phyloP scores from a whole-genome alignment of 306 rosid species.

The Prunus padus region DNA sequence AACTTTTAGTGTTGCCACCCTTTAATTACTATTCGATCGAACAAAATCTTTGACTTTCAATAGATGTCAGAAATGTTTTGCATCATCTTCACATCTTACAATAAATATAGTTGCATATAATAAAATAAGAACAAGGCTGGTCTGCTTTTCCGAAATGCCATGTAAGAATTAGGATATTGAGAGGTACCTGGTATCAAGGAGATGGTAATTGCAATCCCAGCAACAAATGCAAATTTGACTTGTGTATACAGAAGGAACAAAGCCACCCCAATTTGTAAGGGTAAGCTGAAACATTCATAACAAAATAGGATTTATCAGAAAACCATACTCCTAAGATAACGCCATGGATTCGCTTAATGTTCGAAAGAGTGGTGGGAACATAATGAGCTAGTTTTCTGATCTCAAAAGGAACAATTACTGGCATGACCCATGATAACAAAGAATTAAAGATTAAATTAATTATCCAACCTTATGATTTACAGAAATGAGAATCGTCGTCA shows the following conservation, averaged over 20 bases:
- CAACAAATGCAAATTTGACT: slow-evolving; percentile 90
- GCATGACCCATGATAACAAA: no score
- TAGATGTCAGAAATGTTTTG: background rate
- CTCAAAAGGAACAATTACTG: no score
- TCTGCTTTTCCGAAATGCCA: background rate
- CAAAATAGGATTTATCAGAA: slow-evolving; percentile 17
- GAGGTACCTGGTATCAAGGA: slow-evolving; percentile 81
- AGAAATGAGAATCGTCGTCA: no score
- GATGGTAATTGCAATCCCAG: slow-evolving; percentile 86
- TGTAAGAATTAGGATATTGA: background rate
- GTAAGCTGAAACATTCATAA: slow-evolving; percentile 69
- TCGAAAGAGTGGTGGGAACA: background rate
- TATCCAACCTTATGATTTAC: no score
- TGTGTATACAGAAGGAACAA: slow-evolving; percentile 80
- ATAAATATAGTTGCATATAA: background rate
- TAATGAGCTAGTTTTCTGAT: background rate
- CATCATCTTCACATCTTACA: background rate
- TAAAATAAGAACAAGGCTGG: background rate
- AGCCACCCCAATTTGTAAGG: slow-evolving; percentile 93
- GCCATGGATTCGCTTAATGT: background rate
- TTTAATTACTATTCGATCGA: background rate
- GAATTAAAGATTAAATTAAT: no score
- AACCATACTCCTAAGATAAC: background rate
- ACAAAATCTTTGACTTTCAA: background rate
- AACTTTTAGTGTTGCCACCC: background rate